phyloP scores from a whole-genome alignment of 208 protist species.

The Leishmania guyanensis region DNA sequence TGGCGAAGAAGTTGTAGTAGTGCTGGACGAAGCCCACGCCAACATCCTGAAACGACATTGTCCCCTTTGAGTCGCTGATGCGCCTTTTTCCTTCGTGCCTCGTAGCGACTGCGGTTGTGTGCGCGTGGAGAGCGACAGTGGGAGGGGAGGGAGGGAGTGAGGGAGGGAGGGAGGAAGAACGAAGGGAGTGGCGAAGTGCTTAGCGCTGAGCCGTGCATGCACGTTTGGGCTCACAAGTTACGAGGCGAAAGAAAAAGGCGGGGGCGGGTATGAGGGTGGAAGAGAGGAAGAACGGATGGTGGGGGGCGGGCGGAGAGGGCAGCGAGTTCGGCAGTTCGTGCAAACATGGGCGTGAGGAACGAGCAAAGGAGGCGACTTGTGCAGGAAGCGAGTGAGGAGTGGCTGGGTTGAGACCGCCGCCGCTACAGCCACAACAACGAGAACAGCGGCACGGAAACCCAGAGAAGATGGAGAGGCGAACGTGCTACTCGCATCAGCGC shows the following conservation, averaged over 20 bases:
- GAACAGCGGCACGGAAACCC: background rate
- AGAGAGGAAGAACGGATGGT: background rate
- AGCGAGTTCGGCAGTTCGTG: background rate
- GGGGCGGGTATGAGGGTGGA: background rate
- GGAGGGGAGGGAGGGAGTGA: background rate
- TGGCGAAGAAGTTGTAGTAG: constrained; percentile 88
- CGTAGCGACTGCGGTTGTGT: background rate
- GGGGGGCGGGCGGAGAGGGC: background rate
- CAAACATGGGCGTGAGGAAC: background rate
- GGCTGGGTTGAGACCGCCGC: background rate
- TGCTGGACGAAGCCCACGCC: constrained; percentile 76
- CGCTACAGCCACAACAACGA: background rate
- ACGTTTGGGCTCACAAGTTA: background rate
- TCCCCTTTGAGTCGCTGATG: background rate
- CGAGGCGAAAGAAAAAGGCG: background rate
- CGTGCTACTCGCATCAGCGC: background rate
- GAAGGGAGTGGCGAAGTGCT: background rate
- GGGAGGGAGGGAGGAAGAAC: background rate
- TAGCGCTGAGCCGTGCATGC: background rate
- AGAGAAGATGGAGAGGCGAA: background rate
- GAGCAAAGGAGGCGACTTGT: background rate
- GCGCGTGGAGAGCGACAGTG: background rate
- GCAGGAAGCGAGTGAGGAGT: background rate
- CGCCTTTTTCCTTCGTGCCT: background rate
- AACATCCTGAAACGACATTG: constrained; percentile 78